phyloP scores from a whole-genome alignment of 192 early-diverging fungal genomes.

The Rhizophagus sp. region DNA sequence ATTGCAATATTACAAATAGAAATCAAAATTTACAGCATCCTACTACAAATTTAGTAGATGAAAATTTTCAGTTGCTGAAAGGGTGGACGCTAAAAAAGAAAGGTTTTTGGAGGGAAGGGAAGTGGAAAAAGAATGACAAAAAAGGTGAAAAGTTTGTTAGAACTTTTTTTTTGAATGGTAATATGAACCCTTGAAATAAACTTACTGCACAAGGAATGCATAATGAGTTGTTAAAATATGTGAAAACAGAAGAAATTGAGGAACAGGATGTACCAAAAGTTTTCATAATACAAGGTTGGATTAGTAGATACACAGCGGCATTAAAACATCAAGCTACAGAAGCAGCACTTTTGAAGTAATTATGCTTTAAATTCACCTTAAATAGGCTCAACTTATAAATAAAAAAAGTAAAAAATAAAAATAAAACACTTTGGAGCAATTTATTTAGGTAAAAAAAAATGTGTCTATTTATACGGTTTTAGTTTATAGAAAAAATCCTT shows the following conservation, averaged over 20 bases:
- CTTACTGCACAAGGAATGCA: not conserved
- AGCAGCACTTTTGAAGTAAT: not conserved
- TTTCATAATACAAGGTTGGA: not conserved
- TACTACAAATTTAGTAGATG: not conserved
- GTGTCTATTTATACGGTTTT: too few species aligned
- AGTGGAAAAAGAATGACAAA: not conserved
- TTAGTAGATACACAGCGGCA: not conserved
- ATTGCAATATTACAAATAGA: too few species aligned
- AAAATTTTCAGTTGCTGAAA: not conserved
- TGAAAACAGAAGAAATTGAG: not conserved
- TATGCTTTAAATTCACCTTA: too few species aligned
- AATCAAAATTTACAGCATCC: not conserved
- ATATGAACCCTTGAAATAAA: not conserved
- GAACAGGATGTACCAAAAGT: not conserved
- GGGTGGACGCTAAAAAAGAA: not conserved
- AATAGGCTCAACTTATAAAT: too few species aligned
- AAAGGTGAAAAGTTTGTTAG: not conserved
- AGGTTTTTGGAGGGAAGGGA: not conserved
- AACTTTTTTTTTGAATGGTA: slow-evolving; percentile 4
- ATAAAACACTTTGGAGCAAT: too few species aligned
- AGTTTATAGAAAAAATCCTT: too few species aligned
- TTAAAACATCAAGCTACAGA: not conserved
- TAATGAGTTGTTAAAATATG: not conserved
- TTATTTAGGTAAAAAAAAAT: too few species aligned
- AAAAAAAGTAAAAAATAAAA: too few species aligned